These are phyloP conservation scores for Adansonia rubrostipa DNA, from an alignment of 441 rosid genomes.

Conservation along the genomic window DNA sequence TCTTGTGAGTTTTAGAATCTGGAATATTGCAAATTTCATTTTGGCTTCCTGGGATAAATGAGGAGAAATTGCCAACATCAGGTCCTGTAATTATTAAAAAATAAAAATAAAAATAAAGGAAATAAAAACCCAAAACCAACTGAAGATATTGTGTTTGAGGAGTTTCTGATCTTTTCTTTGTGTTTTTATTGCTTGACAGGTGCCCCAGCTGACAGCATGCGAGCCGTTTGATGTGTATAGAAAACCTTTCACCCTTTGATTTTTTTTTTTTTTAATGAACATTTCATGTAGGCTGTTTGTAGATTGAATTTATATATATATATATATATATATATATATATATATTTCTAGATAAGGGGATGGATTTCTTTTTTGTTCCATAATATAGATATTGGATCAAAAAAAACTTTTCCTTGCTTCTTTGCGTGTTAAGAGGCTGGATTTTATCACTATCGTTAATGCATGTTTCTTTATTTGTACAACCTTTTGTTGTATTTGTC, in stretches of 20 bases:
- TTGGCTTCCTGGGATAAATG: neutral
- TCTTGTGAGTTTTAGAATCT: neutral
- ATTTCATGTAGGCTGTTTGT: neutral
- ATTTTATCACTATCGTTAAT: neutral
- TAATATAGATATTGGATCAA: neutral
- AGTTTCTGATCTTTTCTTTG: slow-evolving; percentile 12
- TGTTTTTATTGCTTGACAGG: slow-evolving; percentile 49
- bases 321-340: neutral
- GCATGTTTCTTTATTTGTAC: neutral
- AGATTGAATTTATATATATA: slow-evolving; percentile 18
- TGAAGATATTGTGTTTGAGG: neutral
- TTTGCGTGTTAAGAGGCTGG: neutral
- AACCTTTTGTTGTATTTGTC: neutral
- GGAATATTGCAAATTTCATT: neutral
- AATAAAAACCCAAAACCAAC: no score
- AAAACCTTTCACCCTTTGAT: slow-evolving; percentile 70
- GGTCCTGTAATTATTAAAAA: neutral
- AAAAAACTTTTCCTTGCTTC: neutral
- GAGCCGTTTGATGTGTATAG: slow-evolving; percentile 76
- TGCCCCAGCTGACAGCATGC: slow-evolving; percentile 80
- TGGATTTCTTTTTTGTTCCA: slow-evolving; percentile 3
- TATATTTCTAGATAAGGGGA: slow-evolving; percentile 5
- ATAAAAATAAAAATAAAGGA: no score
- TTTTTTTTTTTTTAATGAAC: neutral
- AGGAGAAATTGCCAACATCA: neutral